These are phyloP conservation scores for Hamamelis virginiana DNA, from an alignment of 164 flowering plant genomes.

Conservation along the genomic window DNA sequence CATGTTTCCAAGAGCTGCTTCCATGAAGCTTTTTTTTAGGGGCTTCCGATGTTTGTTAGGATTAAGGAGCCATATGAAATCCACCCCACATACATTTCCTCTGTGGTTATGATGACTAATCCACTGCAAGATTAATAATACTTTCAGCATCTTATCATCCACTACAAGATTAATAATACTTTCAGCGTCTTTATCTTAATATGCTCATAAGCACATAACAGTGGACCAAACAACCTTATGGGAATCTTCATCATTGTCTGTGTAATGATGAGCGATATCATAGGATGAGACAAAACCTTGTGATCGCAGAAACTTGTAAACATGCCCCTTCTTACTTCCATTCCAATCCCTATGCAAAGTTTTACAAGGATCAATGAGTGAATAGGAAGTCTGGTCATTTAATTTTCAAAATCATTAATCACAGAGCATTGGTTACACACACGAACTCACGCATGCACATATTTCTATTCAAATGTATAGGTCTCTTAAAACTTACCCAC, in stretches of 20 bases:
- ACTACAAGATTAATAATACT: slow-evolving; percentile 12
- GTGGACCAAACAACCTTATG: slow-evolving; percentile 19
- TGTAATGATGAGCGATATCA: slow-evolving; percentile 24
- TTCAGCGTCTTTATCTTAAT: neutral
- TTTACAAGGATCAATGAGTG: neutral
- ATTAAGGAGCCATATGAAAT: slow-evolving; percentile 32
- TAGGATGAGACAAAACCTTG: slow-evolving; percentile 37
- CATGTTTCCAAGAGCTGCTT: slow-evolving; percentile 27
- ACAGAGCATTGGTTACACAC: neutral
- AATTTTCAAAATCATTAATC: neutral
- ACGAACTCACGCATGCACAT: neutral
- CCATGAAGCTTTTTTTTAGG: slow-evolving; percentile 24
- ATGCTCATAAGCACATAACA: neutral
- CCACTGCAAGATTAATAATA: slow-evolving; percentile 20
- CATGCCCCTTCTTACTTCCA: slow-evolving; percentile 33
- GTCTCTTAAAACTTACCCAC: slow-evolving; percentile 22
- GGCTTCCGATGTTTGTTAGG: slow-evolving; percentile 21
- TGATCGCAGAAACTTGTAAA: slow-evolving; percentile 27
- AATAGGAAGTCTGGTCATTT: neutral
- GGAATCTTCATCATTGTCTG: slow-evolving; percentile 18
- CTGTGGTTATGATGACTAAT: slow-evolving; percentile 34
- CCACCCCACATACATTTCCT: slow-evolving; percentile 33
- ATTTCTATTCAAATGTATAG: neutral
- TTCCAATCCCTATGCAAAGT: slow-evolving; percentile 27
- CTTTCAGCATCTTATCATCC: slow-evolving; percentile 14